phyloP scores from a whole-genome alignment of 139 green algal species.

The Coelastrella sp. region DNA sequence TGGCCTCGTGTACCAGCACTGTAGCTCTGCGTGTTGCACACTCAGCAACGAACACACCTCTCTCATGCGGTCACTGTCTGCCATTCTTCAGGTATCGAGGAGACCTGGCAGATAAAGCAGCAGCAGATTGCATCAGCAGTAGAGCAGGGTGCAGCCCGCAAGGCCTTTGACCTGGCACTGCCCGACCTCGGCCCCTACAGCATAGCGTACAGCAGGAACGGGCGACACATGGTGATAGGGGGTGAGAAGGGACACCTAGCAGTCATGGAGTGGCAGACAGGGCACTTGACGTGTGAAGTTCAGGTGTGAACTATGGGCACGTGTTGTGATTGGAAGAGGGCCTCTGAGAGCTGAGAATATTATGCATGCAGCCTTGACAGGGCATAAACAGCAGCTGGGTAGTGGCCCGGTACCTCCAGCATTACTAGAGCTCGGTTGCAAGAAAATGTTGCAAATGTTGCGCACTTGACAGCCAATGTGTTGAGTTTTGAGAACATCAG shows the following conservation, averaged over 20 bases:
- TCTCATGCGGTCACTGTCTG: background rate
- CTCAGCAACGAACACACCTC: background rate
- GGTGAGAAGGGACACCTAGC: constrained; percentile 93
- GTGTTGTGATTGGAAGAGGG: background rate
- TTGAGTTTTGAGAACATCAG: too few species aligned
- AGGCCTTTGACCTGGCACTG: constrained; percentile 92
- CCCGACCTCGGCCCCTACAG: constrained; percentile 87
- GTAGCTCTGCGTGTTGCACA: too few species aligned
- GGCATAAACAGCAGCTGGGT: too few species aligned
- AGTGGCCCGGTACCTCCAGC: too few species aligned
- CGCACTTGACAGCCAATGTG: too few species aligned
- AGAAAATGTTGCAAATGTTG: too few species aligned
- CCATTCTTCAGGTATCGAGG: constrained; percentile 78
- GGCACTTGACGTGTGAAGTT: constrained; percentile 86
- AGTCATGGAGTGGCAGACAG: constrained; percentile 91
- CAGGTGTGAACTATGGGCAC: constrained; percentile 71
- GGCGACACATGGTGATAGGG: constrained; percentile 87
- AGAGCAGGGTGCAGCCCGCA: constrained; percentile 75
- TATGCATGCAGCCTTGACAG: background rate
- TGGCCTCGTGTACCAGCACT: too few species aligned
- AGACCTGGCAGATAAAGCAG: constrained; percentile 92
- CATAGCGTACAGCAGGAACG: constrained; percentile 85
- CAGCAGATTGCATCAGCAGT: constrained; percentile 81
- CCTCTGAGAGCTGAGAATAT: background rate
- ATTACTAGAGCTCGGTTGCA: too few species aligned